phyloP scores from a whole-genome alignment of 2,329 filamentous ascomycete genomes.

The Sclerotinia sclerotiorum region DNA sequence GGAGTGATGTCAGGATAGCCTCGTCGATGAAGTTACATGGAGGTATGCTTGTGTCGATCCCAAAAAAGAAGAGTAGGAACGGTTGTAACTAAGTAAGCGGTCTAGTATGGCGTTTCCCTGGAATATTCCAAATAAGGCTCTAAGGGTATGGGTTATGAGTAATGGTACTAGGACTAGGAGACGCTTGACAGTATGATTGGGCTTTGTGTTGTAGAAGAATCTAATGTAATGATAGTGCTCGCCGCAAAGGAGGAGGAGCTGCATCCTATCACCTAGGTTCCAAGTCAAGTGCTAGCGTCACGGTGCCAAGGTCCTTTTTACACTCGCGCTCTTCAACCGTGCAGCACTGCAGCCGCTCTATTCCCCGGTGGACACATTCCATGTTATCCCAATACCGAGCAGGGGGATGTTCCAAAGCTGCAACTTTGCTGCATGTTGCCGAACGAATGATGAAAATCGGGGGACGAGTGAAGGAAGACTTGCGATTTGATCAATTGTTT shows the following conservation, averaged over 20 bases:
- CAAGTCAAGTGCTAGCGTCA: constrained; percentile 16
- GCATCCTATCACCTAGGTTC: constrained; percentile 20
- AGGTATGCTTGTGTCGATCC: constrained; percentile 12
- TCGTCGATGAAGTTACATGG: constrained; percentile 19
- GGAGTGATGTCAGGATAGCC: constrained; percentile 20
- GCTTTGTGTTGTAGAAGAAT: not conserved
- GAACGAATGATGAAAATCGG: constrained; percentile 12
- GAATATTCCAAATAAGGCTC: constrained; percentile 15
- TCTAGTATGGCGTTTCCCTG: constrained; percentile 12
- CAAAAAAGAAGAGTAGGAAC: constrained; percentile 17
- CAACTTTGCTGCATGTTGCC: constrained; percentile 20
- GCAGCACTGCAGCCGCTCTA: constrained; percentile 22
- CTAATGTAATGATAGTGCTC: constrained; percentile 1
- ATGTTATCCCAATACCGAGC: constrained; percentile 21
- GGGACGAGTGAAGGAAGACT: constrained; percentile 23
- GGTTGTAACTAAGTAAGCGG: constrained; percentile 6
- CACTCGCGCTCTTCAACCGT: constrained; percentile 16
- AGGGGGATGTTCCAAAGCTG: constrained; percentile 22
- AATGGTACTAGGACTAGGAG: not conserved
- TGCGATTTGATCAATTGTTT: constrained; percentile 21
- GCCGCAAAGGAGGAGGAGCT: constrained; percentile 16
- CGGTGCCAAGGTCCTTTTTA: constrained; percentile 6
- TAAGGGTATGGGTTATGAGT: constrained; percentile 6
- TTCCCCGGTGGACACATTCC: constrained; percentile 24
- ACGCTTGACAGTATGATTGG: not conserved